Evolutionary conservation across 805 yeast genomes (phyloP).

Genomic region (Kuraishia capsulata): DNA sequence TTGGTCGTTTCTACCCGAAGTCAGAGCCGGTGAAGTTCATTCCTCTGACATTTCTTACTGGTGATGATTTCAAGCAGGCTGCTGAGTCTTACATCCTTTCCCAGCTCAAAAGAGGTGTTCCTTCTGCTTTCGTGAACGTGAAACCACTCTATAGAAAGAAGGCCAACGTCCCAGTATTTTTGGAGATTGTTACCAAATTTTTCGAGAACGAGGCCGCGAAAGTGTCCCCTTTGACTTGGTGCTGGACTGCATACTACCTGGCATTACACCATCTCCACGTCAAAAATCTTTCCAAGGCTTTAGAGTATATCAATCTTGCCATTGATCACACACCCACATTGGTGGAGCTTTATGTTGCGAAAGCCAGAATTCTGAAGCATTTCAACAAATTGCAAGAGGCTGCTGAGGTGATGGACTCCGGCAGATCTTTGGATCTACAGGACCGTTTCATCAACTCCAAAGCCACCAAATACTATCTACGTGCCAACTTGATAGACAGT

Average conservation of each 20-base stretch:
- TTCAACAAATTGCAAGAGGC: constrained; percentile 56
- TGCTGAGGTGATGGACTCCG: constrained; percentile 55
- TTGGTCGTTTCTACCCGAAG: constrained; percentile 66
- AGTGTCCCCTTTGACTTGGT: constrained; percentile 31
- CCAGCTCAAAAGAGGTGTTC: constrained; percentile 74
- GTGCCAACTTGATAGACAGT: constrained; percentile 65
- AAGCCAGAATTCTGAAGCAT: constrained; percentile 75
- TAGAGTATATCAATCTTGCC: constrained; percentile 49
- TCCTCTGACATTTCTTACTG: constrained; percentile 66
- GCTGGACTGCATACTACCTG: constrained; percentile 72
- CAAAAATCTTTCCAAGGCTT: constrained; percentile 45
- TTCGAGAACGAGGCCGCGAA: constrained; percentile 17
- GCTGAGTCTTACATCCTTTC: constrained; percentile 45
- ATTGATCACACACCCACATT: constrained; percentile 71
- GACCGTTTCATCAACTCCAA: constrained; percentile 90
- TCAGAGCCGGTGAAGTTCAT: constrained; percentile 73
- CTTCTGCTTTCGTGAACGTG: constrained; percentile 80
- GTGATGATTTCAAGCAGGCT: constrained; percentile 33
- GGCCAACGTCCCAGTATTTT: constrained; percentile 31
- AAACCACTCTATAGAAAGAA: constrained; percentile 63
- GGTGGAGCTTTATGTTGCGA: constrained; percentile 72
- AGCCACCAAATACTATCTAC: constrained; percentile 70
- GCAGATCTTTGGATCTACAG: constrained; percentile 71
- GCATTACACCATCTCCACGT: constrained; percentile 66
- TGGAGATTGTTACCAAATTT: constrained; percentile 44